Conservation (phyloP, 768 basidiomycete species). For the Serendipita sp. region DNA sequence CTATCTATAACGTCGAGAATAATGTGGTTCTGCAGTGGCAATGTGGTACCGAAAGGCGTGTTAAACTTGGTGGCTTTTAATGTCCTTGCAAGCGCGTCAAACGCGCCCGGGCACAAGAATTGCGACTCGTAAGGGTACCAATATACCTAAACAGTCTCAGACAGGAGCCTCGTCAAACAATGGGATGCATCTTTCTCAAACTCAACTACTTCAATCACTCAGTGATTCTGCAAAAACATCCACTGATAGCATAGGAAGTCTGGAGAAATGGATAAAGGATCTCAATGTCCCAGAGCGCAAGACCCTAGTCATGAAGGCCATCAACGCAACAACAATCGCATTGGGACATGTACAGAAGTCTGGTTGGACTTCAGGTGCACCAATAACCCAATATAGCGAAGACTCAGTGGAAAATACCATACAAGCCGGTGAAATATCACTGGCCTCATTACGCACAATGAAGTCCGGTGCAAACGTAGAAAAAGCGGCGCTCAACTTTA, state of each 20-base stretch:
- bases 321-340: not conserved
- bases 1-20: too few species aligned
- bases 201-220: not conserved
- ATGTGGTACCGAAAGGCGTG: too few species aligned
- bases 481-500: not conserved
- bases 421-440: not conserved
- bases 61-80: not conserved
- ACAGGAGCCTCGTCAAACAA: too few species aligned
- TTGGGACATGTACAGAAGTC: not conserved
- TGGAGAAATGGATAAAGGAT: not conserved
- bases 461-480: not conserved
- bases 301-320: not conserved
- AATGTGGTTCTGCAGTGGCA: too few species aligned
- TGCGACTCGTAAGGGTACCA: not conserved
- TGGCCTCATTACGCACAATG: not conserved
- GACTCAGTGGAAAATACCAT: not conserved
- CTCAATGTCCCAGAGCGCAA: not conserved
- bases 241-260: not conserved
- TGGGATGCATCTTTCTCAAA: too few species aligned
- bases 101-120: not conserved
- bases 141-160: not conserved
- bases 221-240: not conserved
- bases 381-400: not conserved
- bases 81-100: not conserved
- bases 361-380: not conserved